Evolutionary conservation across 306 rosid genomes (phyloP).

Genomic region (Parietaria judaica): DNA sequence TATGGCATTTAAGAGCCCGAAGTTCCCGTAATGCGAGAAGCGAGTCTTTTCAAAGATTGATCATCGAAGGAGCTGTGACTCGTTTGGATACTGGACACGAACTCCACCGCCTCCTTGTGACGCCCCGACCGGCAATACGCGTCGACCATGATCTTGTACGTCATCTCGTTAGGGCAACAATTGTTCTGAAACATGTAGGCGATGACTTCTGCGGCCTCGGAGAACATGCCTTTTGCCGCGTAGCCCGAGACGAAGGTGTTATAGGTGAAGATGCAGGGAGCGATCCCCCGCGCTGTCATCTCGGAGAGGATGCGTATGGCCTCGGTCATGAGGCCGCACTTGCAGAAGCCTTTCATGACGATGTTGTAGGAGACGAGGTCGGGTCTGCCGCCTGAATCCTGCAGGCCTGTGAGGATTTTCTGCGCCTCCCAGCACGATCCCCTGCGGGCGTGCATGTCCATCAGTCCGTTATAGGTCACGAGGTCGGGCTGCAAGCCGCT

Average conservation of each 20-base stretch:
- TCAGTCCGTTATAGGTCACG: slow-evolving; percentile 71
- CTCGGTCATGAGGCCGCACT: slow-evolving; percentile 80
- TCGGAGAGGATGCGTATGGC: slow-evolving; percentile 68
- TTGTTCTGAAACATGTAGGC: slow-evolving; percentile 68
- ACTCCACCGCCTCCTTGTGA: slow-evolving; percentile 62
- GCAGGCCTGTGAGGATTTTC: slow-evolving; percentile 63
- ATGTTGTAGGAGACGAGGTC: slow-evolving; percentile 83
- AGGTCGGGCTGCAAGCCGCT: slow-evolving; percentile 70
- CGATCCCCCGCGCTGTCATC: slow-evolving; percentile 67
- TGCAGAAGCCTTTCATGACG: slow-evolving; percentile 84
- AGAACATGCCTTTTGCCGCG: slow-evolving; percentile 53
- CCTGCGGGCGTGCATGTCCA: slow-evolving; percentile 73
- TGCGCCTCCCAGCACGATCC: slow-evolving; percentile 93
- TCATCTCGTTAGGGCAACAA: slow-evolving; percentile 76
- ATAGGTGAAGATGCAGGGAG: slow-evolving; percentile 78
- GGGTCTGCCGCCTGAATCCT: slow-evolving; percentile 55
- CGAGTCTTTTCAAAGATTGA: slow-evolving; percentile 46
- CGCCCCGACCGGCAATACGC: slow-evolving; percentile 67
- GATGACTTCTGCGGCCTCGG: slow-evolving; percentile 77
- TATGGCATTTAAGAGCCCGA: slow-evolving; percentile 9
- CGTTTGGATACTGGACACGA: slow-evolving; percentile 55
- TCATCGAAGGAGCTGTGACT: slow-evolving; percentile 48
- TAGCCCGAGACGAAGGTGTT: slow-evolving; percentile 82
- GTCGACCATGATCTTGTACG: slow-evolving; percentile 80
- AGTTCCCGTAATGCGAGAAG: slow-evolving; percentile 46